Evolutionary conservation across 352 stramenopile genomes (phyloP).

Genomic region (Bremia lactucae): DNA sequence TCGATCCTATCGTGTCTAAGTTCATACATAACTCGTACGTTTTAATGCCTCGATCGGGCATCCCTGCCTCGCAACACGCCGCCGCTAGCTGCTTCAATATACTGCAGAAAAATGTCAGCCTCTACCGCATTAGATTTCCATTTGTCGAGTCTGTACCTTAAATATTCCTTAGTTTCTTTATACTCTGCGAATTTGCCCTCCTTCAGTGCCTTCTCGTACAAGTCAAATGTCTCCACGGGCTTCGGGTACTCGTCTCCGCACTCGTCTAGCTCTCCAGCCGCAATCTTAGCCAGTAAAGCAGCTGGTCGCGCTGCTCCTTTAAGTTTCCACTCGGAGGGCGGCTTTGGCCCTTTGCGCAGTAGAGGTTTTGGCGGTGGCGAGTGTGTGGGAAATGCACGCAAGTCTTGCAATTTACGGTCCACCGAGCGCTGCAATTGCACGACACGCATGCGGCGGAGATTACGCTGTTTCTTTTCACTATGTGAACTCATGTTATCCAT

Average conservation of each 20-base stretch:
- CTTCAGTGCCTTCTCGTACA: conserved; percentile 48
- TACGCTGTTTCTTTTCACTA: conserved; percentile 55
- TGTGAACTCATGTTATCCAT: conserved; percentile 48
- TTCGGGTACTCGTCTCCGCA: conserved; percentile 61
- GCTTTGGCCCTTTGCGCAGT: conserved; percentile 43
- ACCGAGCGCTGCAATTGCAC: conserved; percentile 70
- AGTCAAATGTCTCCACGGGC: conserved; percentile 65
- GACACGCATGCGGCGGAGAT: conserved; percentile 64
- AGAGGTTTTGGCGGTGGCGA: conserved; percentile 24
- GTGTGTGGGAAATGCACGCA: conserved; percentile 48
- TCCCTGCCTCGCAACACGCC: conserved; percentile 57
- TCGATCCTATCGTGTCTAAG: conserved; percentile 51
- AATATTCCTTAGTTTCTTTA: conserved; percentile 56
- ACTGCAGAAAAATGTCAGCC: conserved; percentile 2
- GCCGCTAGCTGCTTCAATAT: conserved; percentile 58
- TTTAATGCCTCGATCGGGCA: conserved; percentile 68
- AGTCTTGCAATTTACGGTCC: conserved; percentile 53
- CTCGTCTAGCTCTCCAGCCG: conserved; percentile 66
- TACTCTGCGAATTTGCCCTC: conserved; percentile 45
- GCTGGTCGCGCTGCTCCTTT: conserved; percentile 63
- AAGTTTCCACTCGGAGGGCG: conserved; percentile 63
- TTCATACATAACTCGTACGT: conserved; percentile 76
- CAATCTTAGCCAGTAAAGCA: conserved; percentile 64
- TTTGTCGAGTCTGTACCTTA: conserved; percentile 22
- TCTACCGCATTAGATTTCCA: not conserved